These are phyloP conservation scores for Fusarium chaquense DNA, from an alignment of 2,329 filamentous ascomycete species.

Conservation along the genomic window DNA sequence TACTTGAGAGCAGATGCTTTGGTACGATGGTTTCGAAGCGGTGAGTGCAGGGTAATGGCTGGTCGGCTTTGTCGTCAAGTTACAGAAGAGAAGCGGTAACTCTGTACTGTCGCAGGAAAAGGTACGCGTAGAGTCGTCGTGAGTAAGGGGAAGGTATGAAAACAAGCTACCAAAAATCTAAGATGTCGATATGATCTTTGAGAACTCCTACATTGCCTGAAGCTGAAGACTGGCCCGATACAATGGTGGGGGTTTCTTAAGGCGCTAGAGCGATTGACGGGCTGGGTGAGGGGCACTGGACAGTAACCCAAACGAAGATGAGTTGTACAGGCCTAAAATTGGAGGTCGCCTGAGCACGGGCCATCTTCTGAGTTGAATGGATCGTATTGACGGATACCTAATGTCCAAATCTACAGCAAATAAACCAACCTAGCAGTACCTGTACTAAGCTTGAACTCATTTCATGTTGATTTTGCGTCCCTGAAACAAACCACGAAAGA, in stretches of 20 bases:
- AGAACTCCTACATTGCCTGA: constrained; percentile 12
- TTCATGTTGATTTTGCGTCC: background rate
- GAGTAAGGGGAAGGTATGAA: background rate
- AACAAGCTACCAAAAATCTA: background rate
- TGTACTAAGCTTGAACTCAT: background rate
- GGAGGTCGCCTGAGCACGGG: constrained; percentile 19
- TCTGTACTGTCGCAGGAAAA: background rate
- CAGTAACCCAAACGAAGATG: background rate
- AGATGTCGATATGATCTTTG: background rate
- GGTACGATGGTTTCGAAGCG: constrained; percentile 27
- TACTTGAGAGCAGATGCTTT: constrained; percentile 42
- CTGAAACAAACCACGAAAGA: background rate
- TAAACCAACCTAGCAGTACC: background rate
- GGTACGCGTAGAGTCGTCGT: background rate
- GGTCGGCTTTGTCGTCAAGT: constrained; percentile 1
- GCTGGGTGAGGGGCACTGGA: constrained; percentile 29
- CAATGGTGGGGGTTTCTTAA: constrained; percentile 25
- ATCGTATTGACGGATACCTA: background rate
- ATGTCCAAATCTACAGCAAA: constrained; percentile 6
- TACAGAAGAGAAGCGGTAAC: background rate
- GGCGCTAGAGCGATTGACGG: constrained; percentile 33
- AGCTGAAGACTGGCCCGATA: constrained; percentile 6
- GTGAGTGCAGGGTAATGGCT: constrained; percentile 39
- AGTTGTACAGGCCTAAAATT: constrained; percentile 5
- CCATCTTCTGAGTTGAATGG: constrained; percentile 7